Evolutionary conservation across 2,329 filamentous ascomycete species (phyloP).

Genomic region (Seiridium unicorne): DNA sequence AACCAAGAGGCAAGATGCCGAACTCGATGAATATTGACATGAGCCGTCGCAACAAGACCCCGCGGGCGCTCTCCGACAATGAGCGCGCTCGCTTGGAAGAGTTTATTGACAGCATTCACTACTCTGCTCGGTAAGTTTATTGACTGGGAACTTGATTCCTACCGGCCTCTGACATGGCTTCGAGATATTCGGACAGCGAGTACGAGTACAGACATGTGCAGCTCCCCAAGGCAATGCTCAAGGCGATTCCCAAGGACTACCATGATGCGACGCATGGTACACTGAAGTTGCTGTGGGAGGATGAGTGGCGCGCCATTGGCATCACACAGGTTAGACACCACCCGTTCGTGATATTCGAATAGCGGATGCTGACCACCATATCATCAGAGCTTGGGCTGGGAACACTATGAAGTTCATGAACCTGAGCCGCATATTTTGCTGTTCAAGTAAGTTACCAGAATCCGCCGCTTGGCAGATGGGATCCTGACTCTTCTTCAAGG

Average conservation of each 20-base stretch:
- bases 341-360: neutral
- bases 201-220: conserved; percentile 98
- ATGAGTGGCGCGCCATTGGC: conserved; percentile 94
- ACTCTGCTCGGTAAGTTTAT: conserved; percentile 75
- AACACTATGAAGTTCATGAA: conserved; percentile 98
- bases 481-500: conserved; percentile 39
- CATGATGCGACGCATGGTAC: conserved; percentile 88
- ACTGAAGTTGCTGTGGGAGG: conserved; percentile 94
- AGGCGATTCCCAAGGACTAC: conserved; percentile 92
- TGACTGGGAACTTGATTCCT: neutral
- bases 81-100: conserved; percentile 86
- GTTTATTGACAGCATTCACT: conserved; percentile 91
- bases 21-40: conserved; percentile 68
- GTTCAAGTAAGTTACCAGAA: conserved; percentile 77
- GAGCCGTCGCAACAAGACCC: conserved; percentile 81
- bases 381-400: conserved; percentile 91
- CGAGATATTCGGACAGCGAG: conserved; percentile 86
- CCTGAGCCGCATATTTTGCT: conserved; percentile 97
- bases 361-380: neutral
- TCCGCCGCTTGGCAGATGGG: neutral
- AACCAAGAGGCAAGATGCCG: conserved; percentile 3
- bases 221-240: conserved; percentile 96
- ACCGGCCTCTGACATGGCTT: neutral
- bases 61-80: conserved; percentile 73
- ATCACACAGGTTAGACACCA: conserved; percentile 78